These are phyloP conservation scores for Cystobasidium onofrii DNA, from an alignment of 768 basidiomycete species.

Conservation along the genomic window DNA sequence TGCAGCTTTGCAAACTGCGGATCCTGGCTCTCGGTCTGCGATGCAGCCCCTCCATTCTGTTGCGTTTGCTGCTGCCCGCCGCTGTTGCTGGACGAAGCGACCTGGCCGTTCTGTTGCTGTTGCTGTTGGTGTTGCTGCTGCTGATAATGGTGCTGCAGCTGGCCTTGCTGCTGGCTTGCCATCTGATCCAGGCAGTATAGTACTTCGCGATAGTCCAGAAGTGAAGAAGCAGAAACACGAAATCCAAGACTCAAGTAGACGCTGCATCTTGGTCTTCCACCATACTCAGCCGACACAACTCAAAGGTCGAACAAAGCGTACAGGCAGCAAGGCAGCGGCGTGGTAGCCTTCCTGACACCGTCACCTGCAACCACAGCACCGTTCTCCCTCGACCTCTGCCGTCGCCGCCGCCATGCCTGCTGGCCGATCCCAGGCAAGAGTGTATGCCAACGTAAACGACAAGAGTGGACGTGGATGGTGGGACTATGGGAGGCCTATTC, in stretches of 20 bases:
- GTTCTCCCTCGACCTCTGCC: not conserved
- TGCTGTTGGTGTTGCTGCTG: not conserved
- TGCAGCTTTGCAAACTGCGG: conserved; percentile 2
- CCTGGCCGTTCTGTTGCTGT: conserved; percentile 1
- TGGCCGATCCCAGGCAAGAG: conserved; percentile 25
- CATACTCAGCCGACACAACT: not conserved
- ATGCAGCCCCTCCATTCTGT: not conserved
- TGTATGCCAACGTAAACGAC: conserved; percentile 46
- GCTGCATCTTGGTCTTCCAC: not conserved
- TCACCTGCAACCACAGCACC: too few species aligned
- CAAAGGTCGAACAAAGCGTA: not conserved
- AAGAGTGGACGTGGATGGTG: conserved; percentile 38
- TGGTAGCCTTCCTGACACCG: too few species aligned
- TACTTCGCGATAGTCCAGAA: not conserved
- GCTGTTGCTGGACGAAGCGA: not conserved
- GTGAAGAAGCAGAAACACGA: not conserved
- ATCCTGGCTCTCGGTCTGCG: not conserved
- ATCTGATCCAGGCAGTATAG: not conserved
- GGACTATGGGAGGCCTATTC: conserved; percentile 37
- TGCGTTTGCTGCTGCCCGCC: not conserved
- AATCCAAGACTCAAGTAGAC: too few species aligned
- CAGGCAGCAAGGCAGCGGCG: not conserved
- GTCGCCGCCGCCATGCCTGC: conserved; percentile 4
- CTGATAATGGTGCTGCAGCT: not conserved
- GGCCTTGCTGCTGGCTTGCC: conserved; percentile 1